Conservation (phyloP, 1,284 basidiomycete species). For the Pseudozyma sp. region DNA sequence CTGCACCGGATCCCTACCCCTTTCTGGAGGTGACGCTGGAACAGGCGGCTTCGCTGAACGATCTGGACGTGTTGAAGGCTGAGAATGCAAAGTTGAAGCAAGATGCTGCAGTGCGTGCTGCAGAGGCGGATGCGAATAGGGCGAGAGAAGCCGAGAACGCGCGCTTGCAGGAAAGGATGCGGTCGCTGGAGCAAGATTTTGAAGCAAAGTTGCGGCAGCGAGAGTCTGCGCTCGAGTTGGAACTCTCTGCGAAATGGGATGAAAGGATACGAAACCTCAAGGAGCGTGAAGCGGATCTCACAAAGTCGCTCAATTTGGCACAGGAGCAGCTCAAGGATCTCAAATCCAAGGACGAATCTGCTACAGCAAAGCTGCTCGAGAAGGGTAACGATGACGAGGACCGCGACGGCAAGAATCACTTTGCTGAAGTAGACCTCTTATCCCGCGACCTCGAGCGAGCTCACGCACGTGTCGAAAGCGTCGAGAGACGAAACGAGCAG, state of each 20-base stretch:
- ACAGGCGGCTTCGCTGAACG: conserved; percentile 45
- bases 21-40: conserved; percentile 89
- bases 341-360: conserved; percentile 87
- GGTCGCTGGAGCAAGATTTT: conserved; percentile 74
- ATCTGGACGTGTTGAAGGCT: conserved; percentile 40
- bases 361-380: conserved; percentile 88
- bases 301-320: conserved; percentile 83
- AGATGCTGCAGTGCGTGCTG: conserved; percentile 16
- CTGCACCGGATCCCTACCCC: conserved; percentile 95
- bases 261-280: conserved; percentile 94
- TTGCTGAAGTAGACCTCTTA: conserved; percentile 70
- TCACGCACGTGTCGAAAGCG: conserved; percentile 87
- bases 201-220: conserved; percentile 87
- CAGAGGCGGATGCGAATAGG: conserved; percentile 24
- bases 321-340: conserved; percentile 90
- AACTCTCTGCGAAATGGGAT: conserved; percentile 94
- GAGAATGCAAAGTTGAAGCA: conserved; percentile 35
- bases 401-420: conserved; percentile 18
- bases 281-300: conserved; percentile 90
- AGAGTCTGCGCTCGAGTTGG: conserved; percentile 89
- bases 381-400: conserved; percentile 75
- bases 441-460: conserved; percentile 91
- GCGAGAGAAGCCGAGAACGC: conserved; percentile 86
- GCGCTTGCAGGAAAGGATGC: conserved; percentile 77
- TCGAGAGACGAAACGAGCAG: conserved; percentile 92